Evolutionary conservation across 352 stramenopile species (phyloP), one percentile per base, ranked within the genome.

Genomic region (Globisporangium spiculum): DNA sequence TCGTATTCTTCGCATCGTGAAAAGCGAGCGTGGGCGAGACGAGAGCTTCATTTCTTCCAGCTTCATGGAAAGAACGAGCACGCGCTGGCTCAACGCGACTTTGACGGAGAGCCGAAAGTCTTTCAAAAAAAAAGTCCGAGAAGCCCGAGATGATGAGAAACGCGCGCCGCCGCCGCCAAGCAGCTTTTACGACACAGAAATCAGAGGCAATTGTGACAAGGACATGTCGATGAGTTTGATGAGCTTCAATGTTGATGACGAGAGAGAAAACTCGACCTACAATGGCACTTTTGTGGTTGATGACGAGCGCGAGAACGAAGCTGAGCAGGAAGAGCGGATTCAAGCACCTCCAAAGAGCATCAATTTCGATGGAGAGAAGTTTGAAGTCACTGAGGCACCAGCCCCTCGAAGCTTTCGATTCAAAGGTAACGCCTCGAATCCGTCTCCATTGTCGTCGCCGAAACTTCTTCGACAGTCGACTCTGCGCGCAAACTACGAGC

Each of bases 81-180:
- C 71, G 9, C 74, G 72, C 12, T 94, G 86, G 86, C 79, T 90
- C 27, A 94, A 94, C 46, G 88, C 84, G 24, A 92, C 84, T 1
- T 64, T 93, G 4, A 72, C 70, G 0, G 82, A 89, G 60, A 86
- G 59, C 36, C 52, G 59, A 36, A 41, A 41, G 30, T 60, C 61
- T 26, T 53, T 46, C 24, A 69, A 66, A 55, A 73, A 73, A 61
- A 73, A 72, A 53, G n/a, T 20, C 20, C 66, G 53, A 32, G 60
- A 71, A 44, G 7, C 8, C 18, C 66, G 52, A 24, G 60, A 71
- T 9, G 22, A 54, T 41, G 41, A 60, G 4, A 59, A 64, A 30
- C 32, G 22, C 32, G 36, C 32, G 57, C 36, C 48, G 20, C 57
- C 56, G 3, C 24, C 27, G 6, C 24, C 27, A 7, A 58, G 36